Base-by-base conservation (phyloP, 164 flowering plant genomes). In the Santalum album region DNA sequence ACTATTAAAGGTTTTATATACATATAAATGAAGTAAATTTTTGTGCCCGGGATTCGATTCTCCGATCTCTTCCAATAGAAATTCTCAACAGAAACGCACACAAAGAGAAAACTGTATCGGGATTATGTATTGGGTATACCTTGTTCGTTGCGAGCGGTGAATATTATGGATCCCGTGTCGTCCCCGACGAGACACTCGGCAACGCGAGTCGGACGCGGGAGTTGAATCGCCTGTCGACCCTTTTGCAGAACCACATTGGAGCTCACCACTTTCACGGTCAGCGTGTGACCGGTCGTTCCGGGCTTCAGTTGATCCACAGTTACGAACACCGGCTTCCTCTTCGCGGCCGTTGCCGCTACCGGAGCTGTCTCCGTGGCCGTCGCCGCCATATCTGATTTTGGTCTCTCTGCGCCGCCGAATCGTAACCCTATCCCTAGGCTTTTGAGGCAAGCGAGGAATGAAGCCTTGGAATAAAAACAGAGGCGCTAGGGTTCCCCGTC, bases 131-230 rank as follows among this genome's bases (percentile, higher is more conserved):
- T 12, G 0, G 1, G 9, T 18, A 44, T 64, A 76, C 84, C 84
- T 70, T 80, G 85, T 1, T 80, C 80, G 34, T 78, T 78, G 12
- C 86, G 70, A 24, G 86, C 86, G 12, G 83, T 80, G 69, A 80
- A 80, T 45, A 72, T 44, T 16, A 78, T 81, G 24, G 66, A 38
- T 7, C 79, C 86, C 21, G 81, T 81, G 50, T 78, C 83, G 20
- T 80, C 86, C 7, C 86, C 83, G 25, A 80, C 70, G 38, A 78
- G 72, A 49, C 86, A 80, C 72, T 80, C 86, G 26, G 81, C 64
- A 55, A 80, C 78, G 26, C 79, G 76, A 46, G 71, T 38, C 0
- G 72, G 75, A 16, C 72, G 76, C 11, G 54, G 46, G 7, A 67
- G 72, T 12, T 65, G 79, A 26, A 75, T 51, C 39, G 66, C 58